Percentiles rank a stretch among this genome's conserved stretches.
These are phyloP conservation scores for Picochlorum sp. DNA, from an alignment of 139 green algal species.

Conservation along the genomic window DNA sequence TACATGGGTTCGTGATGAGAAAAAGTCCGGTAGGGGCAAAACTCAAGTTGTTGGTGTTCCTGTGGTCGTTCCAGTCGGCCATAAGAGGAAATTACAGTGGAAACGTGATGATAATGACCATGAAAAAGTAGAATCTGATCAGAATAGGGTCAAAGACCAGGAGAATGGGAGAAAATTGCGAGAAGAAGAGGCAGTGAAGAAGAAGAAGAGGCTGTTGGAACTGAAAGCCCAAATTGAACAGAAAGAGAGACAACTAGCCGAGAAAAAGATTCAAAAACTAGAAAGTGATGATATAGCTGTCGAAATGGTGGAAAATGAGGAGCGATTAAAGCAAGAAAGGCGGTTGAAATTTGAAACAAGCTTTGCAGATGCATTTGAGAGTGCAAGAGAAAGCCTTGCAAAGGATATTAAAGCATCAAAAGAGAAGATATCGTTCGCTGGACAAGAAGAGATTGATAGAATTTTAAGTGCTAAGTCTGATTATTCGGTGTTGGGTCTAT, in stretches of 20 bases:
- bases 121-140: neutral
- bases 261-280: neutral
- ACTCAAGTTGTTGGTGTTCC: slow-evolving; percentile 4
- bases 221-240: neutral
- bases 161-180: neutral
- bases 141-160: neutral
- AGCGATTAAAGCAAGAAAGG: neutral
- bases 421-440: slow-evolving; percentile 2
- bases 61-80: neutral
- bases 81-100: slow-evolving; percentile 11
- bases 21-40: slow-evolving; percentile 5
- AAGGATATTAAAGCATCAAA: slow-evolving; percentile 14
- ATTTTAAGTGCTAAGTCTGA: slow-evolving; percentile 14
- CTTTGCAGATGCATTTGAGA: slow-evolving; percentile 5
- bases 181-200: neutral
- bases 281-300: neutral
- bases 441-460: slow-evolving; percentile 9
- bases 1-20: slow-evolving; percentile 11
- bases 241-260: neutral
- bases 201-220: neutral
- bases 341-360: slow-evolving; percentile 7
- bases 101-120: neutral
- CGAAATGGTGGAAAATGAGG: neutral
- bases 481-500: slow-evolving; percentile 20
- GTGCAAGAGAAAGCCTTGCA: neutral